Evolutionary conservation across 495 filamentous ascomycete genomes (phyloP).

Genomic region (Alectoria sarmentosa): DNA sequence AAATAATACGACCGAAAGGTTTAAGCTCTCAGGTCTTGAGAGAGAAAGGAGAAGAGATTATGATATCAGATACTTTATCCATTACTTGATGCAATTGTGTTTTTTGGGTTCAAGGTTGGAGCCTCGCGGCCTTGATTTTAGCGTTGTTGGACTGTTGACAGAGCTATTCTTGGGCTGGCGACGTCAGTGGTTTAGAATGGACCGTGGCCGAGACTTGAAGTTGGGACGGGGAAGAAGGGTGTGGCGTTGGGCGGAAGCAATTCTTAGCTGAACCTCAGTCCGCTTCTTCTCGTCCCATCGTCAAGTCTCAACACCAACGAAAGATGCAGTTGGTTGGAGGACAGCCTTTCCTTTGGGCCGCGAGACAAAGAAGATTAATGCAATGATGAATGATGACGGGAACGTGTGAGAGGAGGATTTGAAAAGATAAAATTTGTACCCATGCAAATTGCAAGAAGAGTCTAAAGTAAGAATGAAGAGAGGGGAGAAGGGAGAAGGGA

Average conservation of each 20-base stretch:
- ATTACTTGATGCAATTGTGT: background rate
- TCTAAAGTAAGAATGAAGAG: too few relatives aligned
- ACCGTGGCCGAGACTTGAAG: constrained; percentile 7
- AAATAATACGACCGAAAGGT: background rate
- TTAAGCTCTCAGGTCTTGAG: background rate
- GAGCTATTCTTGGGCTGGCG: background rate
- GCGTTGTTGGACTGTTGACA: background rate
- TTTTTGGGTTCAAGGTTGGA: background rate
- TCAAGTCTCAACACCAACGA: too few relatives aligned
- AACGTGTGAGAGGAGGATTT: too few relatives aligned
- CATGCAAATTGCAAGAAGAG: too few relatives aligned
- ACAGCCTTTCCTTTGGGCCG: background rate
- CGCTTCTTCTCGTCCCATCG: too few relatives aligned
- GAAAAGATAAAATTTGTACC: too few relatives aligned
- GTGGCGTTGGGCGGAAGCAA: background rate
- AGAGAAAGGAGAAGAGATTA: background rate
- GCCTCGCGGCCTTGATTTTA: background rate
- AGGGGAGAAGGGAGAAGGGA: too few relatives aligned
- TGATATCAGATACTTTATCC: background rate
- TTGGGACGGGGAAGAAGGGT: background rate
- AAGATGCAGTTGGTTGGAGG: background rate
- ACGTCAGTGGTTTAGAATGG: constrained; percentile 8
- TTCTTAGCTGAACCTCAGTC: background rate
- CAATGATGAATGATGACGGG: too few relatives aligned
- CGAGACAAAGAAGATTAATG: background rate